Base-by-base conservation (phyloP, 2,329 filamentous ascomycete genomes). In the Anthostomella pinea region DNA sequence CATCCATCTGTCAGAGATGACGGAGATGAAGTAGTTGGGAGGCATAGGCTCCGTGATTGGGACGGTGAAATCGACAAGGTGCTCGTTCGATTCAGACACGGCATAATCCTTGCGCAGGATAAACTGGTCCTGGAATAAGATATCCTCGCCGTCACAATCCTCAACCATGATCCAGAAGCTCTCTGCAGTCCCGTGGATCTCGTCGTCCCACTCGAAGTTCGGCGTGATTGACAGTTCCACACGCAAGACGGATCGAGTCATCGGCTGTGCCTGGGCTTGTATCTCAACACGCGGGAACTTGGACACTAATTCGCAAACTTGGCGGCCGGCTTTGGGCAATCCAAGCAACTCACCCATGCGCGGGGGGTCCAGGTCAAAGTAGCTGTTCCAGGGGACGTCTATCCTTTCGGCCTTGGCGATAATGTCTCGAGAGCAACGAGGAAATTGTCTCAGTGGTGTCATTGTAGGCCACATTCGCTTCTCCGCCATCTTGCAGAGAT, bases 391-490 rank as follows among this genome's bases (percentile, higher is more conserved):
- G 1, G 87, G 83, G 14, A 97, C 90, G 51, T 96, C 90, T 43
- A 97, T 95, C 50, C 90, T 79, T 68, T 98, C 93, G 3, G 90
- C 85, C 66, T 97, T 97, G 49, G 87, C 82, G 31, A 97, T 71
- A 35, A 97, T 87, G 40, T 97, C 91, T 25, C 81, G 73, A 3
- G 90, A 81, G 56, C 89, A 95, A 24, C 71, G 69, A 3, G 85
- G 79, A 58, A 98, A 98, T 57, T 98, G 93, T 35, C 93, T 81
- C 20, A 98, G 72, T 8, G 94, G 93, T 23, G 88, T 87, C 93
- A 97, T 98, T 5, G 91, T 97, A 10, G 91, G 90, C 93, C 93
- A 98, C 94, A 98, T 98, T 32, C 94, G 79, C 73, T 95, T 95
- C 70, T 98, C 93, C 0, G 91, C 93, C 88, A 95, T 97, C 69